phyloP scores from a whole-genome alignment of 2,329 filamentous ascomycete genomes.

The Xylaria sp. region DNA sequence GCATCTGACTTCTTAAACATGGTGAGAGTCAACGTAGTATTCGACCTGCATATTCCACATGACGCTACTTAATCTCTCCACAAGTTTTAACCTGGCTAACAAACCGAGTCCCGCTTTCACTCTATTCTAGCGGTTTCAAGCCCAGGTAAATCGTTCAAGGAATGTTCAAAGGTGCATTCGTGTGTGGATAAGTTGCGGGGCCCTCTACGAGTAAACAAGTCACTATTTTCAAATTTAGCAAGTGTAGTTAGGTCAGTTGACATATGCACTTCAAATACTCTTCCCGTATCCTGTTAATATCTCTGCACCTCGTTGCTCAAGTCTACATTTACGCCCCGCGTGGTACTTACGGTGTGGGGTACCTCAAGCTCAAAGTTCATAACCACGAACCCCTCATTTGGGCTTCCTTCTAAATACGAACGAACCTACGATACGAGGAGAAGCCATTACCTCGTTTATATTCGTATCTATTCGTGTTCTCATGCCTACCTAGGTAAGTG shows the following conservation, averaged over 20 bases:
- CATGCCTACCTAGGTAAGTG: not conserved
- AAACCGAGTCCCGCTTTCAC: not conserved
- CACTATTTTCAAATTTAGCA: not conserved
- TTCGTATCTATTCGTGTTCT: not conserved
- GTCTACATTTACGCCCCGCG: not conserved
- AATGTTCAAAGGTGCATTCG: not conserved
- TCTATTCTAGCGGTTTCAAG: no score
- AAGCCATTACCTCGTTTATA: not conserved
- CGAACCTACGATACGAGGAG: not conserved
- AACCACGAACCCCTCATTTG: not conserved
- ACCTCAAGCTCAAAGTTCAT: not conserved
- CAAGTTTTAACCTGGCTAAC: not conserved
- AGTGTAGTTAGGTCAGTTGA: not conserved
- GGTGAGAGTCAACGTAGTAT: constrained; percentile 22
- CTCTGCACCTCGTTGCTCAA: not conserved
- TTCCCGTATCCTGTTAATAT: not conserved
- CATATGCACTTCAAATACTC: no score
- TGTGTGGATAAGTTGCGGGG: not conserved
- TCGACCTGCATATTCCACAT: not conserved
- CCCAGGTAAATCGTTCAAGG: no score
- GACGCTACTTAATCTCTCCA: not conserved
- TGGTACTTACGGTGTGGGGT: not conserved
- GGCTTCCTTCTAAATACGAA: constrained; percentile 3
- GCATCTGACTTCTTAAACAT: not conserved
- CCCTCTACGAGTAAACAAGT: no score